Evolutionary conservation across 352 stramenopile species (phyloP).

Genomic region (Plasmopara muralis): DNA sequence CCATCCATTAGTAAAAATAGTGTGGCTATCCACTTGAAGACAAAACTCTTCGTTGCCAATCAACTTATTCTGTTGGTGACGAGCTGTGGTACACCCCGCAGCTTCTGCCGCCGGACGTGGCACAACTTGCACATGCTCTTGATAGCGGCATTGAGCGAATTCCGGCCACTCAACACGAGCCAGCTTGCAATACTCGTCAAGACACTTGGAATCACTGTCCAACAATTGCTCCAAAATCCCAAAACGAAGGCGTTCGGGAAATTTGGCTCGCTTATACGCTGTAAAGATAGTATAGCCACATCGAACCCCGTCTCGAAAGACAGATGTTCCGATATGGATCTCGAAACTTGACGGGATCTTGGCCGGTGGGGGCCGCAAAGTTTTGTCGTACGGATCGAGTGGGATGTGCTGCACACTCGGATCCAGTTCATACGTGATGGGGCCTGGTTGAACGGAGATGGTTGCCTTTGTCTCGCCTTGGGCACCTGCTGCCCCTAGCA

Average conservation of each 20-base stretch:
- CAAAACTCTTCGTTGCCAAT: constrained; percentile 69
- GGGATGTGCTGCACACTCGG: constrained; percentile 66
- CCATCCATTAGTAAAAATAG: constrained; percentile 79
- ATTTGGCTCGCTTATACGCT: constrained; percentile 45
- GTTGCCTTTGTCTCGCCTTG: too few relatives aligned
- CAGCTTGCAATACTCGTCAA: constrained; percentile 70
- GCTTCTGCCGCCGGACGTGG: constrained; percentile 57
- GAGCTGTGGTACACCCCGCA: constrained; percentile 62
- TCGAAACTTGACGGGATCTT: constrained; percentile 37
- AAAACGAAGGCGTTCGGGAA: constrained; percentile 65
- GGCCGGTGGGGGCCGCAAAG: constrained; percentile 45
- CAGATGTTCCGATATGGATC: constrained; percentile 63
- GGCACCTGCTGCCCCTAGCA: too few relatives aligned
- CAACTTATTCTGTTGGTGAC: constrained; percentile 68
- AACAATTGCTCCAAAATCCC: constrained; percentile 76
- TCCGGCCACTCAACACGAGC: constrained; percentile 47
- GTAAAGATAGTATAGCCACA: constrained; percentile 75
- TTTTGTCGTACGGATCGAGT: constrained; percentile 18
- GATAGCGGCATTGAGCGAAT: constrained; percentile 44
- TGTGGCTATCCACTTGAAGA: constrained; percentile 74
- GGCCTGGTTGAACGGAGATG: too few relatives aligned
- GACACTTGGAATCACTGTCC: constrained; percentile 45
- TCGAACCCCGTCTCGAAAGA: constrained; percentile 67
- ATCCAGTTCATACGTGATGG: constrained; percentile 20
- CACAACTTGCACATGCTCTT: constrained; percentile 51